Base-by-base conservation (phyloP, 176 grass and related monocot species). In the Aegilops sharonensis region DNA sequence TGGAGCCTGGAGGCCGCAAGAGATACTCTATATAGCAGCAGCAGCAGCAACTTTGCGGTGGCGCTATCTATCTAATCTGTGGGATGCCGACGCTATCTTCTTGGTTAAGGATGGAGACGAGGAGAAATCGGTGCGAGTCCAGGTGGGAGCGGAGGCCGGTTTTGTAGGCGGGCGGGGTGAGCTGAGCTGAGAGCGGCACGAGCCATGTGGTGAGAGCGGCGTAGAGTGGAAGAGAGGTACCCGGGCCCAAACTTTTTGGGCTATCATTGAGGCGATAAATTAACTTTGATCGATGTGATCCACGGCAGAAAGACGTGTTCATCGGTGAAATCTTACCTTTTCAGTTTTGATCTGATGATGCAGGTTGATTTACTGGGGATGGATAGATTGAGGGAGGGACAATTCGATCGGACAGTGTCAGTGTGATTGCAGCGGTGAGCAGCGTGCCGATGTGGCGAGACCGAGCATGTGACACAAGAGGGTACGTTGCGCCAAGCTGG, bases 131-230 rank as follows among this genome's bases (percentile, higher is more conserved):
- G 88, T 57, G 54, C 18, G 54, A 20, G 54, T 8, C 54, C 54
- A 57, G 54, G 54, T 70, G 54, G 64, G 54, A 75, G 42, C 64
- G 11, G 34, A 4, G 45, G 21, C 14, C 21, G 85, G 47, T 39
- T 91, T 87, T 87, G 84, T 91, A 91, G 89, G 81, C 54, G 5
- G 8, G 68, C 18, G 13, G 36, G 36, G 36, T 10, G 39, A 36
- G 9, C 8, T 0, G 39, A 40, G 17, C 0, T 1, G 20, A 54
- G 18, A 20, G 18, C 14, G 79, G 39, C 56, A 23, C 12, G 50
- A 35, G 76, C 57, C 88, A 87, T 83, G 79, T 83, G 79, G 31
- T 17, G 48, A 12, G 43, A 52, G 39, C 64, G 20, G 37, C 30
- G 13, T 40, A 1, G 13, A 74, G 80, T 87, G 84, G 64, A 77